A percentile compares a stretch with the other conserved stretches of the same genome.
These are phyloP conservation scores for Barnettozyma sp. DNA, from an alignment of 805 yeast species.

Conservation along the genomic window DNA sequence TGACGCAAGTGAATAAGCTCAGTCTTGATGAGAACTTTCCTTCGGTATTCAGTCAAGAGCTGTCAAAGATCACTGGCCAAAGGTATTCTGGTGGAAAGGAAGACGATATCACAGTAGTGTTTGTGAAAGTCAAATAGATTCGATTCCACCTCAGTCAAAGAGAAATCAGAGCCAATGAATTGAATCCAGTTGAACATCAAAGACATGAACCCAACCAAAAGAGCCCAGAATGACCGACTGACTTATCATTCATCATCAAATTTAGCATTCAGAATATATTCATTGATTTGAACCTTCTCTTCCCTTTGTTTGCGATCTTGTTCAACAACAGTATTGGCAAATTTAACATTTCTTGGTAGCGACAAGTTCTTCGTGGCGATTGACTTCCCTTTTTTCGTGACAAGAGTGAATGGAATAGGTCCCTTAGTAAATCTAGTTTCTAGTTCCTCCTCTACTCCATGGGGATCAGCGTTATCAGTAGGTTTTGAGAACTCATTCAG, in stretches of 20 bases:
- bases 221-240: no score
- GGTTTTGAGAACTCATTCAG: not conserved
- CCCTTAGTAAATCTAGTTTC: no score
- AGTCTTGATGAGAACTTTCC: constrained; percentile 70
- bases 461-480: no score
- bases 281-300: constrained; percentile 52
- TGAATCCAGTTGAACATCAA: no score
- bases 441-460: no score
- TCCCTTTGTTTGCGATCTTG: constrained; percentile 43
- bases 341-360: constrained; percentile 47
- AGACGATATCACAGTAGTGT: constrained; percentile 84
- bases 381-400: constrained; percentile 48
- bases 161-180: no score
- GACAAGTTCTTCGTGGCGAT: constrained; percentile 36
- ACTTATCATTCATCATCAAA: constrained; percentile 28
- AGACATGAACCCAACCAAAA: no score
- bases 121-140: constrained; percentile 38
- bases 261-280: constrained; percentile 38
- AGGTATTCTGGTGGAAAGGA: constrained; percentile 87
- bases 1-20: constrained; percentile 55
- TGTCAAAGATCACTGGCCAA: constrained; percentile 58
- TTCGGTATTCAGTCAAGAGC: constrained; percentile 80
- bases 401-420: constrained; percentile 41
- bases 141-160: no score
- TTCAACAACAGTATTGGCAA: constrained; percentile 45